Conservation (phyloP, 2,329 filamentous ascomycete species). For the Drechslera avenae region DNA sequence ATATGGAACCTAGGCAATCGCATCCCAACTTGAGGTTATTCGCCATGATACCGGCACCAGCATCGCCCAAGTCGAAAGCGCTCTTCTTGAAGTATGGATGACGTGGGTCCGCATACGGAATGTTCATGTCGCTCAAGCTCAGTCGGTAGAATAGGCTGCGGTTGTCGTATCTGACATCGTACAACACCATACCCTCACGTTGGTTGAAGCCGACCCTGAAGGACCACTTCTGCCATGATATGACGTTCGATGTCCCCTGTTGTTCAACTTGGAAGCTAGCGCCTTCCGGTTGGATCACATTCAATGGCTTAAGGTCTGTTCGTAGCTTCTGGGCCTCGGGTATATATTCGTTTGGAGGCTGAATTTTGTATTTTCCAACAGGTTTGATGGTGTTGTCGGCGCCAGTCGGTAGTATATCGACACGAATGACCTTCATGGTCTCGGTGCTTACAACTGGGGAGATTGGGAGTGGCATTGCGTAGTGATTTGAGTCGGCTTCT, state of each 20-base stretch:
- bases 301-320: constrained; percentile 67
- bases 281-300: constrained; percentile 68
- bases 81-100: constrained; percentile 69
- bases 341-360: constrained; percentile 68
- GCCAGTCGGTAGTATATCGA: constrained; percentile 72
- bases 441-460: constrained; percentile 69
- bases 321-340: constrained; percentile 66
- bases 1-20: constrained; percentile 72
- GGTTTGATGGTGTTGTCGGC: constrained; percentile 63
- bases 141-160: constrained; percentile 71
- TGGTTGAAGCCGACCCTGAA: constrained; percentile 73
- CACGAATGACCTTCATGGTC: constrained; percentile 68
- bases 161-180: constrained; percentile 67
- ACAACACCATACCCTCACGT: constrained; percentile 71
- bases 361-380: constrained; percentile 62
- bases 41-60: constrained; percentile 67
- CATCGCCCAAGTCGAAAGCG: constrained; percentile 73
- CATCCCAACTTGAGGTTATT: constrained; percentile 73
- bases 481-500: constrained; percentile 70
- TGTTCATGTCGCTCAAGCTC: constrained; percentile 70
- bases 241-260: constrained; percentile 59
- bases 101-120: constrained; percentile 67
- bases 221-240: constrained; percentile 73
- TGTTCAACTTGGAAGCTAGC: constrained; percentile 63
- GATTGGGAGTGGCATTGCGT: constrained; percentile 69